A percentile compares a stretch with the other conserved stretches of the same genome.
phyloP scores from a whole-genome alignment of 768 basidiomycete species.

The Hemileccinum impolitum region DNA sequence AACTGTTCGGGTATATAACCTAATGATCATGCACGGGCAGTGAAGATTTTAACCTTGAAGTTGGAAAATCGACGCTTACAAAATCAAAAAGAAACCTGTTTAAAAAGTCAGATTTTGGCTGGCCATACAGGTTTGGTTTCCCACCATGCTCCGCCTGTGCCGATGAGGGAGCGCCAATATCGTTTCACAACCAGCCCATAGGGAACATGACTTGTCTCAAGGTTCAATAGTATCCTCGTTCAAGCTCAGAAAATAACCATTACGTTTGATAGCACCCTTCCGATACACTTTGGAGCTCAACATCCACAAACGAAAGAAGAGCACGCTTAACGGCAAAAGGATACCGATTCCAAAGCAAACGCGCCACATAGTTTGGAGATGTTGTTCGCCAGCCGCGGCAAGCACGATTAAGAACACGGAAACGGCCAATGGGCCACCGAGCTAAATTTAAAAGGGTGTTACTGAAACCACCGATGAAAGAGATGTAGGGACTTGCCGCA shows the following conservation, averaged over 20 bases:
- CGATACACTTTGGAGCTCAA: slow-evolving; percentile 61
- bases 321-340: slow-evolving; percentile 59
- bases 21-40: slow-evolving; percentile 16
- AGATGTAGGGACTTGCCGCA: slow-evolving; percentile 37
- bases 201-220: slow-evolving; percentile 46
- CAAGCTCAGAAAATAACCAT: slow-evolving; percentile 11
- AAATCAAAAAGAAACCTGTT: slow-evolving; percentile 70
- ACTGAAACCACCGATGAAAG: neutral
- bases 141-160: slow-evolving; percentile 71
- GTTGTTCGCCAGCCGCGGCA: slow-evolving; percentile 57
- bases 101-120: neutral
- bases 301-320: slow-evolving; percentile 73
- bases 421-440: slow-evolving; percentile 64
- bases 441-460: slow-evolving; percentile 32
- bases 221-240: slow-evolving; percentile 4
- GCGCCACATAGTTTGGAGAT: slow-evolving; percentile 64
- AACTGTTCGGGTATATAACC: slow-evolving; percentile 73
- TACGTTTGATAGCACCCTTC: slow-evolving; percentile 62
- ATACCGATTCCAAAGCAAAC: slow-evolving; percentile 64
- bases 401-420: slow-evolving; percentile 66
- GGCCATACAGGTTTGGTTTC: neutral
- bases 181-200: slow-evolving; percentile 55
- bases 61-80: slow-evolving; percentile 24
- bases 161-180: slow-evolving; percentile 68
- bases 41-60: neutral